Base-by-base conservation (phyloP, 148 eudicot genomes). In the Heliosperma pusillum region DNA sequence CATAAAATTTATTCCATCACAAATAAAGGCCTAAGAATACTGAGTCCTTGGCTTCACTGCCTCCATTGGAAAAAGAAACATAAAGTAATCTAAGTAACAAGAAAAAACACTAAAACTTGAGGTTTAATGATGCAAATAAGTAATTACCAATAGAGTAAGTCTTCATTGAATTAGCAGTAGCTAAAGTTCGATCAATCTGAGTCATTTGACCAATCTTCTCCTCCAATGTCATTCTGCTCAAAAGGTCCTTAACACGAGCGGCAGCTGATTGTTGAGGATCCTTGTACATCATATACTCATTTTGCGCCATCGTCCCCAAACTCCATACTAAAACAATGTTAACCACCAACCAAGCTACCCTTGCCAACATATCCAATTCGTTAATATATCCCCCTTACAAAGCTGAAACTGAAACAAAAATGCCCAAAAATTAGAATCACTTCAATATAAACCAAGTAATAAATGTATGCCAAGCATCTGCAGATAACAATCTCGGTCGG, bases 191-290 rank as follows among this genome's bases (percentile, higher is more conserved):
- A 66, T 91, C 96, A 80, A 91, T 89, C 85, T 91, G 96, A 74
- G 87, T 81, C 96, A 91, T 91, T 76, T 91, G 96, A 69, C 96
- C 96, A 79, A 91, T 91, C 84, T 91, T 91, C 81, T 91, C 96
- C 53, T 81, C 81, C 82, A 91, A 83, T 79, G 87, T 91, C 92
- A 91, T 91, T 58, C 87, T 79, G 57, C 85, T 72, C 70, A 89
- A 52, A 63, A 91, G 92, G 74, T 91, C 96, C 53, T 86, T 78
- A 2, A 86, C 90, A 20, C 96, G 87, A 67, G 70, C 80, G 1
- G 66, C 85, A 71, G 81, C 74, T 7, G 86, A 77, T 82, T 86
- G 88, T 17, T 81, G 89, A 13, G 89, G 85, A 75, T 91, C 96
- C 81, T 91, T 91, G 85, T 91, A 91, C 53, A 69, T 66, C 69